Percentiles rank a stretch among this genome's conserved stretches.
phyloP scores from a whole-genome alignment of 2,329 filamentous ascomycete species.

The Sclerotinia trifoliorum region DNA sequence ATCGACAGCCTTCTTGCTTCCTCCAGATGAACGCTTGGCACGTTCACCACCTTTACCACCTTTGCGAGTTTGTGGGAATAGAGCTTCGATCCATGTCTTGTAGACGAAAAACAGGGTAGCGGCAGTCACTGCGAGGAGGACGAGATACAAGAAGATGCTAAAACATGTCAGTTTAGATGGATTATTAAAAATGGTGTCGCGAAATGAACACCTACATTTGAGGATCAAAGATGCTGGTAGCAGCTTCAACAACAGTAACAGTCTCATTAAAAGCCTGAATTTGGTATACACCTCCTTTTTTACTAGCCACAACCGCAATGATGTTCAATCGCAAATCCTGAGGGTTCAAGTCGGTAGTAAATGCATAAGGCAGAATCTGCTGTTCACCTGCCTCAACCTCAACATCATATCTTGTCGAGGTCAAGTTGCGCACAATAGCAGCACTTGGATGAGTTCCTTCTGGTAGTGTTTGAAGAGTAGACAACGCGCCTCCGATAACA shows the following conservation, averaged over 20 bases:
- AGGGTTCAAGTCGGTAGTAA: slow-evolving; percentile 88
- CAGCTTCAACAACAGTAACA: slow-evolving; percentile 84
- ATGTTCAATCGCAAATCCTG: slow-evolving; percentile 82
- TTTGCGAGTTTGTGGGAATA: slow-evolving; percentile 86
- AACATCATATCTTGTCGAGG: slow-evolving; percentile 69
- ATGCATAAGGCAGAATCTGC: slow-evolving; percentile 76
- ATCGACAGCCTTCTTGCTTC: slow-evolving; percentile 66
- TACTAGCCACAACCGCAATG: slow-evolving; percentile 68
- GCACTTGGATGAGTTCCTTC: slow-evolving; percentile 48
- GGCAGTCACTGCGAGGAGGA: slow-evolving; percentile 75
- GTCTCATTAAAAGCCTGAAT: slow-evolving; percentile 77
- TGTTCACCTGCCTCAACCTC: slow-evolving; percentile 73
- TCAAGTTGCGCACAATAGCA: slow-evolving; percentile 79
- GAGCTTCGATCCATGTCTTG: slow-evolving; percentile 93
- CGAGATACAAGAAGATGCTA: slow-evolving; percentile 96
- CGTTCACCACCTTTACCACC: slow-evolving; percentile 43
- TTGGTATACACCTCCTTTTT: slow-evolving; percentile 69
- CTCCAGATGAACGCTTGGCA: slow-evolving; percentile 58
- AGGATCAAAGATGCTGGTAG: slow-evolving; percentile 88
- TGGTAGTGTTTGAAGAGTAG: slow-evolving; percentile 54
- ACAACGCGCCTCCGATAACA: slow-evolving; percentile 74
- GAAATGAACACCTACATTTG: slow-evolving; percentile 60
- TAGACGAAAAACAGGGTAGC: slow-evolving; percentile 95
- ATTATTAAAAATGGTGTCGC: background rate
- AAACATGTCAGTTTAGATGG: slow-evolving; percentile 23